Percentiles rank a stretch among this genome's conserved stretches.
phyloP scores from a whole-genome alignment of 345 rosid genomes.

The Odontarrhena argentea region DNA sequence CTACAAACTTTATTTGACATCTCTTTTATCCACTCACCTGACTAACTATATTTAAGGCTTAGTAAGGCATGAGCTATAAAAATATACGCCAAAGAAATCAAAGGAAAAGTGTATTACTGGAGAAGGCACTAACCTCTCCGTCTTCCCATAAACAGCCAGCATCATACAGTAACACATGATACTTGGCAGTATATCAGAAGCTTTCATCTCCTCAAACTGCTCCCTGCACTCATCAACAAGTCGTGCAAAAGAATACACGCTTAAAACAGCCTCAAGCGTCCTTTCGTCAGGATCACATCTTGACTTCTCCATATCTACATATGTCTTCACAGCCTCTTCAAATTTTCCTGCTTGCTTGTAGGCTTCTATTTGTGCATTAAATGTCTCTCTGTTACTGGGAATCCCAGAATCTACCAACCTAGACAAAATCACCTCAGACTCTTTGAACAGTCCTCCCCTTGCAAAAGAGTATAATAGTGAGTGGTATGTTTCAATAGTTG shows the following conservation, averaged over 20 bases:
- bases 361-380: conserved; percentile 86
- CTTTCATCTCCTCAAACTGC: conserved; percentile 88
- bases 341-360: conserved; percentile 86
- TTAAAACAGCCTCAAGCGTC: conserved; percentile 86
- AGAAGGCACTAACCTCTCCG: conserved; percentile 61
- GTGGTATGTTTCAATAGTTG: conserved; percentile 79
- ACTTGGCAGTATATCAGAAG: conserved; percentile 75
- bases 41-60: not conserved
- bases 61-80: conserved; percentile 10
- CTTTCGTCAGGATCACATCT: conserved; percentile 83
- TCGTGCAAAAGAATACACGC: conserved; percentile 82
- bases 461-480: conserved; percentile 78
- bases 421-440: conserved; percentile 62
- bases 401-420: conserved; percentile 71
- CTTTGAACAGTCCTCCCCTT: conserved; percentile 82
- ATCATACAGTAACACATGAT: conserved; percentile 92
- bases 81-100: not conserved
- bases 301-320: conserved; percentile 83
- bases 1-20: not conserved
- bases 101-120: conserved; percentile 17
- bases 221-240: conserved; percentile 89
- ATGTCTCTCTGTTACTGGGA: conserved; percentile 68
- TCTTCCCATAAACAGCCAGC: conserved; percentile 89
- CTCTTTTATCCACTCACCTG: not conserved
- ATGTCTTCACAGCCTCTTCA: conserved; percentile 91